Conservation (phyloP, 2,329 filamentous ascomycete species). For the Cadophora luteo-olivacea region DNA sequence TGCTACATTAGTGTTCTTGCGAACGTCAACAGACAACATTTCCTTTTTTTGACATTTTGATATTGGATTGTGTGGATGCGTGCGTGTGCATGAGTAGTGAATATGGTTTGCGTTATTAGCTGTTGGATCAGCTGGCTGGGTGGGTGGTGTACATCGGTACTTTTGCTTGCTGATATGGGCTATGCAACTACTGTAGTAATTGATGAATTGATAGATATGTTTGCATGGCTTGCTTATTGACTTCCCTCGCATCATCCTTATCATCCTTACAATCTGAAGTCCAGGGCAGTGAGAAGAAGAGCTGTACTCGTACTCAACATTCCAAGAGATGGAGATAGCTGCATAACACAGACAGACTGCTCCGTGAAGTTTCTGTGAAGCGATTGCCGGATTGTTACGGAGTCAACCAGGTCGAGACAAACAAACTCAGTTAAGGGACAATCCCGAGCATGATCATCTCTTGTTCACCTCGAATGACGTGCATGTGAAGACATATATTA, state of each 20-base stretch:
- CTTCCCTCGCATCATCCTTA: too few relatives aligned
- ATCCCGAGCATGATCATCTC: neutral
- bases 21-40: neutral
- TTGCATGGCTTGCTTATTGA: conserved; percentile 17
- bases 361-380: too few relatives aligned
- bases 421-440: too few relatives aligned
- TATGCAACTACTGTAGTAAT: conserved; percentile 30
- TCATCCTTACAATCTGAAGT: too few relatives aligned
- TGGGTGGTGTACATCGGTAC: conserved; percentile 11
- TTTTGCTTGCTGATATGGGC: neutral
- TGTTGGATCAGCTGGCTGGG: conserved; percentile 10
- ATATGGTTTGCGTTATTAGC: neutral
- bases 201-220: conserved; percentile 30
- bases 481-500: neutral
- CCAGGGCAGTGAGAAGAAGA: too few relatives aligned
- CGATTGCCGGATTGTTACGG: too few relatives aligned
- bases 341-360: too few relatives aligned
- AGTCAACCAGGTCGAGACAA: too few relatives aligned
- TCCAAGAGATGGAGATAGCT: too few relatives aligned
- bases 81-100: neutral
- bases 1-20: conserved; percentile 36
- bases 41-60: conserved; percentile 25
- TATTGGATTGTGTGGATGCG: neutral
- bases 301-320: too few relatives aligned
- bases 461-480: neutral